These are phyloP conservation scores for Tricholoma bakamatsutake DNA, from an alignment of 768 basidiomycete genomes.

Conservation along the genomic window DNA sequence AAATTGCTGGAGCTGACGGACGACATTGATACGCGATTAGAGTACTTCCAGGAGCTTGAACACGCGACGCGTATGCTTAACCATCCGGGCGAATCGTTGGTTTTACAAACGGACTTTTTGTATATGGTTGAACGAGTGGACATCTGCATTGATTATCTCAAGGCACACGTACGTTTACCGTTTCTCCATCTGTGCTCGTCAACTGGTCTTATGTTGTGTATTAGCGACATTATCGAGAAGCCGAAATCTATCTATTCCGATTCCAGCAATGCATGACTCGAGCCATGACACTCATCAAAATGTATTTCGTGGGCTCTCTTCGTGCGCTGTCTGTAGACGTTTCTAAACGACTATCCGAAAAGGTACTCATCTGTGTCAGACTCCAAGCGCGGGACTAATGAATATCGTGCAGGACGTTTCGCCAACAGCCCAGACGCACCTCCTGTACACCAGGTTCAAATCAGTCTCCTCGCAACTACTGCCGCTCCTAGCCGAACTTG, in stretches of 20 bases:
- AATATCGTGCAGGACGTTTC: constrained; percentile 58
- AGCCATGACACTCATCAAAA: constrained; percentile 96
- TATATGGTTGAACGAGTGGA: constrained; percentile 96
- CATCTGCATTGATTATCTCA: constrained; percentile 88
- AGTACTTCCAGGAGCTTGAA: constrained; percentile 95
- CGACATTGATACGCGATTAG: constrained; percentile 74
- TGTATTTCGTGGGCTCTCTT: constrained; percentile 89
- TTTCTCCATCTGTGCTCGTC: neutral
- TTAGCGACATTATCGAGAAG: constrained; percentile 87
- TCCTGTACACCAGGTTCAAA: constrained; percentile 86
- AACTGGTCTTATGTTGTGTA: neutral
- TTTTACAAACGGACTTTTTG: constrained; percentile 85
- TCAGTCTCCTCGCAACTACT: constrained; percentile 65
- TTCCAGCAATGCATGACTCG: constrained; percentile 99
- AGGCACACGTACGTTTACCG: constrained; percentile 62
- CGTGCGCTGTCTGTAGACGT: constrained; percentile 77
- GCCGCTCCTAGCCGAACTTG: constrained; percentile 81
- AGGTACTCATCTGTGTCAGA: constrained; percentile 34
- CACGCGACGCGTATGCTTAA: constrained; percentile 91
- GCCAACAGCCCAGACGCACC: constrained; percentile 70
- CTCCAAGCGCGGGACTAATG: neutral
- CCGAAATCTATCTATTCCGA: constrained; percentile 90
- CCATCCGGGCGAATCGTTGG: constrained; percentile 87
- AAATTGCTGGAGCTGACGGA: constrained; percentile 71
- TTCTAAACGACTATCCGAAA: constrained; percentile 66